A percentile compares a stretch with the other conserved stretches of the same genome.
Conservation (phyloP, 1,139 yeast species). For the Magnusiomyces suaveolens region DNA sequence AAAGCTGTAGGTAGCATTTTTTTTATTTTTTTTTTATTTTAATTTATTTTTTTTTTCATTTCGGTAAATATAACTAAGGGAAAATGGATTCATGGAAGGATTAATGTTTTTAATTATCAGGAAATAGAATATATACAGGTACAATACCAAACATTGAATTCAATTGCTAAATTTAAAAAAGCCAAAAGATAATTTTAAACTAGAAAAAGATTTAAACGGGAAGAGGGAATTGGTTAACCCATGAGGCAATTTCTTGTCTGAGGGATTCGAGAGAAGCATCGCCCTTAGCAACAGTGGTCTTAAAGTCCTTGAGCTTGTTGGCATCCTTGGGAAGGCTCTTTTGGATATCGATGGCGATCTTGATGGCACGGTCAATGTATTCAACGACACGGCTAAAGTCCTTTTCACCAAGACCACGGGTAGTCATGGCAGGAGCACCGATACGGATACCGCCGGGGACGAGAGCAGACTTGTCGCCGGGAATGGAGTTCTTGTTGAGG, state of each 20-base stretch:
- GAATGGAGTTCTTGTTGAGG: slow-evolving; percentile 90
- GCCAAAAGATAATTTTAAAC: neutral
- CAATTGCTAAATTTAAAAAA: no score
- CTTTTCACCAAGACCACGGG: slow-evolving; percentile 75
- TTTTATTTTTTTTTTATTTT: no score
- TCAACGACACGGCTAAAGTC: slow-evolving; percentile 74
- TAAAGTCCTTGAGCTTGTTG: slow-evolving; percentile 91
- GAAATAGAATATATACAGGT: no score
- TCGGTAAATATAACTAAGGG: no score
- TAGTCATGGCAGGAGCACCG: slow-evolving; percentile 97
- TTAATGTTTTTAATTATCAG: no score
- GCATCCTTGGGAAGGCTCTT: slow-evolving; percentile 66
- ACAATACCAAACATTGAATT: no score
- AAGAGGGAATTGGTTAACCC: slow-evolving; percentile 94
- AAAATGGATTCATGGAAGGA: no score
- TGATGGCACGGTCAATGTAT: slow-evolving; percentile 71
- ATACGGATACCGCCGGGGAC: slow-evolving; percentile 94
- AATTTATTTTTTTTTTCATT: no score
- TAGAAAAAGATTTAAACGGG: slow-evolving; percentile 37
- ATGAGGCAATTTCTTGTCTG: slow-evolving; percentile 68
- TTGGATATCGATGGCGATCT: slow-evolving; percentile 70
- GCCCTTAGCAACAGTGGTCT: slow-evolving; percentile 64
- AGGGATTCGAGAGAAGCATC: slow-evolving; percentile 54
- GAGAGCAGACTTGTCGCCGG: slow-evolving; percentile 90
- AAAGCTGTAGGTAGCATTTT: no score